Evolutionary conservation across 352 stramenopile species (phyloP).

Genomic region (Phytopythium mirpurense): DNA sequence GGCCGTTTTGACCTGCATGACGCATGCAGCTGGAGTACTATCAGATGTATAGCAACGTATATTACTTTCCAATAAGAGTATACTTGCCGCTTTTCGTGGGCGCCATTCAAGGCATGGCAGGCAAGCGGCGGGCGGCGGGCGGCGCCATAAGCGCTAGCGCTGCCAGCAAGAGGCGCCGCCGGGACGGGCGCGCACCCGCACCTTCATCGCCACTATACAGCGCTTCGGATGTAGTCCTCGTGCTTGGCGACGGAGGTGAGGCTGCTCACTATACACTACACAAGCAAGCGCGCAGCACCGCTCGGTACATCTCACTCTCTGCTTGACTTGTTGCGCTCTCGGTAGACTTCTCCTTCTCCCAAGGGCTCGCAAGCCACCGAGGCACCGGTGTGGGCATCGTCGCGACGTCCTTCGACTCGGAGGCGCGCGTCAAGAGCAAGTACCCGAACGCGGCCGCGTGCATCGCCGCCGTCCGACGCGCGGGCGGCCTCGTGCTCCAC

Average conservation of each 20-base stretch:
- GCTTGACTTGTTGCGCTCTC: too few relatives aligned
- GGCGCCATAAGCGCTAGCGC: not conserved
- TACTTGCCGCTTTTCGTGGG: too few relatives aligned
- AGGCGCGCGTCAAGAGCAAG: slow-evolving; percentile 55
- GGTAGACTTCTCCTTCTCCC: slow-evolving; percentile 80
- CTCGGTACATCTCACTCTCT: too few relatives aligned
- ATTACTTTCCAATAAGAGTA: too few relatives aligned
- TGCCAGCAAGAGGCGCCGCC: slow-evolving; percentile 20
- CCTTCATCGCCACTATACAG: slow-evolving; percentile 32
- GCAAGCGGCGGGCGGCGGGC: slow-evolving; percentile 29
- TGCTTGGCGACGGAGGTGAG: slow-evolving; percentile 70
- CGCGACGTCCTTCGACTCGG: slow-evolving; percentile 78
- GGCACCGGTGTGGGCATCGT: slow-evolving; percentile 46
- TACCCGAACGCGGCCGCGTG: slow-evolving; percentile 74
- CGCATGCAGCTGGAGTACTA: too few relatives aligned
- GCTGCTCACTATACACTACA: too few relatives aligned
- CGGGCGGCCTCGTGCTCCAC: slow-evolving; percentile 54
- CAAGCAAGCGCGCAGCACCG: too few relatives aligned
- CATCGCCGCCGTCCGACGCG: slow-evolving; percentile 41
- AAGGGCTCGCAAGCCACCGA: slow-evolving; percentile 58
- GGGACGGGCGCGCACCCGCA: not conserved
- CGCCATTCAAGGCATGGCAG: not conserved
- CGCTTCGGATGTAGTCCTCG: slow-evolving; percentile 48
- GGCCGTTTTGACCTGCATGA: too few relatives aligned
- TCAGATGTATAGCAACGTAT: too few relatives aligned